Conservation (phyloP, 495 filamentous ascomycete genomes). For the Penicillium roqueforti region DNA sequence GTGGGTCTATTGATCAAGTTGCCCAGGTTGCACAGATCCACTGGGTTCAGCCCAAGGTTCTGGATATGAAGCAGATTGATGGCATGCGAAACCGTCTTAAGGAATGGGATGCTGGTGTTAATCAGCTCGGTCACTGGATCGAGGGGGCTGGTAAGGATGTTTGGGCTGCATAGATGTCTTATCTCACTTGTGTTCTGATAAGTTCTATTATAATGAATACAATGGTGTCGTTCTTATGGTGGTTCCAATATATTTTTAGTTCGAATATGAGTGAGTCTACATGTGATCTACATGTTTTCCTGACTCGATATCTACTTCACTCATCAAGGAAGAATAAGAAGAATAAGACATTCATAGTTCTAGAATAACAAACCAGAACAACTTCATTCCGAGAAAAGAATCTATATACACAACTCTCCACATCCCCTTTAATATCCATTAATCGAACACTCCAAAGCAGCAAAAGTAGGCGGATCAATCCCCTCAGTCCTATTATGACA, state of each 20-base stretch:
- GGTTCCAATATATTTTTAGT: background rate
- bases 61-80: conserved; percentile 94
- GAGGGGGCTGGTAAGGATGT: conserved; percentile 84
- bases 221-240: conserved; percentile 22
- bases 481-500: background rate
- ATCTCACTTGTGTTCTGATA: conserved; percentile 9
- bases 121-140: conserved; percentile 92
- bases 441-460: background rate
- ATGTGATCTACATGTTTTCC: background rate
- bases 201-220: conserved; percentile 27
- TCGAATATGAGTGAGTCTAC: background rate
- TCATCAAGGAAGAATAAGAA: background rate
- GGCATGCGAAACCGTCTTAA: conserved; percentile 82
- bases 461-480: background rate
- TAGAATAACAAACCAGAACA: background rate
- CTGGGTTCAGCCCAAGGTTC: conserved; percentile 97
- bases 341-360: background rate
- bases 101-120: conserved; percentile 95
- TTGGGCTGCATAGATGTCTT: conserved; percentile 66
- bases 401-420: background rate
- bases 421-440: background rate
- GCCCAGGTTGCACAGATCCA: conserved; percentile 89
- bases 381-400: background rate
- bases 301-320: background rate
- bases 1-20: conserved; percentile 94